A percentile compares a stretch with the other conserved stretches of the same genome.
Evolutionary conservation across 2,329 filamentous ascomycete species (phyloP).

Genomic region (Bimuria novae-zelandiae): DNA sequence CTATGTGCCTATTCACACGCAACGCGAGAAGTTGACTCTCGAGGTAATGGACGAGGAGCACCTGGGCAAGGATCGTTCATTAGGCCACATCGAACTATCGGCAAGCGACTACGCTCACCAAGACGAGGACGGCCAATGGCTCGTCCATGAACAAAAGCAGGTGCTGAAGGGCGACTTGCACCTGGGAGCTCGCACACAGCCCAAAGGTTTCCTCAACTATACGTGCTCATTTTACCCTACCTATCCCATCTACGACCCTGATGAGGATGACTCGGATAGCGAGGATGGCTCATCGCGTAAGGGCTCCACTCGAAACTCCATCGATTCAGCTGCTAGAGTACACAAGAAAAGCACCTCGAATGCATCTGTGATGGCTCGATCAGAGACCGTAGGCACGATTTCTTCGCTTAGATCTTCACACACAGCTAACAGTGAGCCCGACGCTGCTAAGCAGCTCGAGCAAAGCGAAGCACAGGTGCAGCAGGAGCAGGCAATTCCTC

Average conservation of each 20-base stretch:
- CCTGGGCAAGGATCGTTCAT: conserved; percentile 84
- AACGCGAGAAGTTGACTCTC: conserved; percentile 79
- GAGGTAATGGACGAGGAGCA: conserved; percentile 98
- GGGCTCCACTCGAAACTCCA: conserved; percentile 25
- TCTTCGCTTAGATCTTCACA: conserved; percentile 44
- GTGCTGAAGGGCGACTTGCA: conserved; percentile 69
- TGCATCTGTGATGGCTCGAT: conserved; percentile 28
- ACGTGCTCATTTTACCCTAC: conserved; percentile 89
- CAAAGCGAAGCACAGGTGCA: conserved; percentile 54
- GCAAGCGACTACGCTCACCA: conserved; percentile 80
- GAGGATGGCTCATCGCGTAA: conserved; percentile 29
- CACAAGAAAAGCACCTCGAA: conserved; percentile 24
- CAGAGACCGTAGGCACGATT: conserved; percentile 48
- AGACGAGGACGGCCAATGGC: conserved; percentile 78
- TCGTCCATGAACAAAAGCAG: conserved; percentile 76
- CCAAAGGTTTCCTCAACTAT: conserved; percentile 82
- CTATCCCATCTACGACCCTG: conserved; percentile 84
- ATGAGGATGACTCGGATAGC: conserved; percentile 66
- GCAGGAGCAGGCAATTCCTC: conserved; percentile 53
- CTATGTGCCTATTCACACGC: conserved; percentile 86
- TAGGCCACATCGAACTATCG: conserved; percentile 79
- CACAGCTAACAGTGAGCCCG: conserved; percentile 38
- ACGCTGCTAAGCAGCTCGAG: conserved; percentile 52
- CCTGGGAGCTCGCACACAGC: conserved; percentile 71
- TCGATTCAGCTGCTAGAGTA: conserved; percentile 18